These are phyloP conservation scores for Neurospora intermedia DNA, from an alignment of 495 filamentous ascomycete species.

Conservation along the genomic window DNA sequence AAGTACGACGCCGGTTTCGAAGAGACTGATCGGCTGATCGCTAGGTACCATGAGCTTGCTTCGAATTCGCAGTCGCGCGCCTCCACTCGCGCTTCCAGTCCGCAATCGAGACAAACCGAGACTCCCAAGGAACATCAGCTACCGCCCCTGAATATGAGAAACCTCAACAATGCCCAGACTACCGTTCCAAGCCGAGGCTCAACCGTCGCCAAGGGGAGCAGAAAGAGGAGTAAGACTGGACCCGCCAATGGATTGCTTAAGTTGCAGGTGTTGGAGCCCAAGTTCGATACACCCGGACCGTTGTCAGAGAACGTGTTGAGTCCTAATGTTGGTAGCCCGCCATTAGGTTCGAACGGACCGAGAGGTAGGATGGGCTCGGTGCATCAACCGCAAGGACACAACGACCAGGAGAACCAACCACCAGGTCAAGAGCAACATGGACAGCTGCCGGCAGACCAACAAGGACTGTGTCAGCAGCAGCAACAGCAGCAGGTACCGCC, in stretches of 20 bases:
- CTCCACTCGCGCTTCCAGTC: background rate
- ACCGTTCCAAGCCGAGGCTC: background rate
- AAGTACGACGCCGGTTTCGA: background rate
- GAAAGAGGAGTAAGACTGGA: background rate
- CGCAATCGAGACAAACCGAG: background rate
- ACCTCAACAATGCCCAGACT: background rate
- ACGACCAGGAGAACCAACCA: background rate
- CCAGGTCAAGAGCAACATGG: background rate
- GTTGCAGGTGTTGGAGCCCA: constrained; percentile 13
- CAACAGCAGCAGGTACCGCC: background rate
- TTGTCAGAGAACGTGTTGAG: constrained; percentile 4
- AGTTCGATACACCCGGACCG: constrained; percentile 14
- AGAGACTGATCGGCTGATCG: constrained; percentile 12
- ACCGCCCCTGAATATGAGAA: constrained; percentile 2
- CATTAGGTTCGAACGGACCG: background rate
- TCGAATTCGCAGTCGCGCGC: background rate
- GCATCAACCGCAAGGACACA: background rate
- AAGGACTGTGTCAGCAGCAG: background rate
- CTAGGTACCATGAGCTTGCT: constrained; percentile 3
- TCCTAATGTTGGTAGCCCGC: constrained; percentile 14
- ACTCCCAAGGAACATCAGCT: constrained; percentile 1
- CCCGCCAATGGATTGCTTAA: background rate
- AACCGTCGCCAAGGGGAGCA: background rate
- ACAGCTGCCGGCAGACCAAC: background rate
- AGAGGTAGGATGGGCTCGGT: background rate